Base-by-base conservation (phyloP, 805 yeast species). In the Starmera caribaea region DNA sequence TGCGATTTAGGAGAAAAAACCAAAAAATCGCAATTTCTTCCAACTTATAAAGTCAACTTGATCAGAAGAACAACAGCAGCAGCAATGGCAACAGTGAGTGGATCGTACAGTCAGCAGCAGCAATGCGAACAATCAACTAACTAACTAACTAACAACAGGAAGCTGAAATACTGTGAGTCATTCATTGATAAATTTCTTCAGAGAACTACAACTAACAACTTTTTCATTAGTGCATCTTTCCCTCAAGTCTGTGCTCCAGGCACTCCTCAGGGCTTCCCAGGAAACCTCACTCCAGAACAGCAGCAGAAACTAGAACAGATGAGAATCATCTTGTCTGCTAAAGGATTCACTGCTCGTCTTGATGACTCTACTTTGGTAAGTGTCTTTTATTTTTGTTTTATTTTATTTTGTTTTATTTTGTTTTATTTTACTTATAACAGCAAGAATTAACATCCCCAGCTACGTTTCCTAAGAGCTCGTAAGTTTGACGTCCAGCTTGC, bases 401-500 rank as follows among this genome's bases (percentile, higher is more conserved):
- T 21, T 21, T 21, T 21, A 9, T 9, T 21, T 21, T 21, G 26
- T 21, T 21, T 21, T 21, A 7, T 21, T 21, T 21, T 21, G 24
- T 21, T 21, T 21, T 21, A 7, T 21, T 5, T 21, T 21, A 21
- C 6, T 7, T 5, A 21, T 21, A n/a, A n/a, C n/a, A n/a, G n/a
- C n/a, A 35, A 21, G 28, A 16, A 13, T 15, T 24, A 13, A 5
- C 10, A 8, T 6, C 14, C 3, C 4, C 28, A 69, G 55, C 61
- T 80, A 45, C 79, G 98, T 52, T 92, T 92, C 63, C 69, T 92
- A 47, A 78, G 97, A 57, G 98, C 98, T 9, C 79, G 98, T 65
- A 89, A 88, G 71, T 92, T 92, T 57, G 96, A 88, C 53, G 68
- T 89, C 28, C 72, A 66, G 43, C 75, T 79, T 54, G 84, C 98